Conservation (phyloP, 345 rosid species). For the Hevea brasiliensis region DNA sequence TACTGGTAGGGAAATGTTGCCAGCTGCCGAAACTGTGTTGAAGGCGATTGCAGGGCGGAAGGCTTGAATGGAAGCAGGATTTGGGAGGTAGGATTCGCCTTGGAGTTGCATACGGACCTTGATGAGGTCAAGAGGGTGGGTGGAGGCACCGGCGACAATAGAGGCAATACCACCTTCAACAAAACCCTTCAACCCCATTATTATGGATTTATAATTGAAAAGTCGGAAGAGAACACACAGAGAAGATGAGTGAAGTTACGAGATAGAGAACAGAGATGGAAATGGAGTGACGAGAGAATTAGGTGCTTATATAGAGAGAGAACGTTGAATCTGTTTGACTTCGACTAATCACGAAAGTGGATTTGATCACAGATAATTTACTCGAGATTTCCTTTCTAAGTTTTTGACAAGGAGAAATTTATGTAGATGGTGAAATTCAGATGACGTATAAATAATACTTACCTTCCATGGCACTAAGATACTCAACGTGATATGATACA, state of each 20-base stretch:
- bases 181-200: slow-evolving; percentile 19
- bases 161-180: slow-evolving; percentile 17
- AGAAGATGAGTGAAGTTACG: no score
- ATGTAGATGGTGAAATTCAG: no score
- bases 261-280: neutral
- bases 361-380: no score
- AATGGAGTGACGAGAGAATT: neutral
- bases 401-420: no score
- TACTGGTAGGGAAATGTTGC: neutral
- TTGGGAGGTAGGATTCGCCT: neutral
- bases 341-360: no score
- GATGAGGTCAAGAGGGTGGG: slow-evolving; percentile 15
- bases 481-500: no score
- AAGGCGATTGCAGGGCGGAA: neutral
- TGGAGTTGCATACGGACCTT: slow-evolving; percentile 15
- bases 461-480: no score
- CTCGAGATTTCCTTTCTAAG: no score
- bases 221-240: no score
- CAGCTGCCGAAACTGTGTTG: neutral
- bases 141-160: slow-evolving; percentile 10
- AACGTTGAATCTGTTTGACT: neutral
- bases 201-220: no score
- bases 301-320: neutral
- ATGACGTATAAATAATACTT: no score
- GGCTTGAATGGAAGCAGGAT: neutral